Conservation (phyloP, 1,284 basidiomycete species). For the Testicularia cyperi region DNA sequence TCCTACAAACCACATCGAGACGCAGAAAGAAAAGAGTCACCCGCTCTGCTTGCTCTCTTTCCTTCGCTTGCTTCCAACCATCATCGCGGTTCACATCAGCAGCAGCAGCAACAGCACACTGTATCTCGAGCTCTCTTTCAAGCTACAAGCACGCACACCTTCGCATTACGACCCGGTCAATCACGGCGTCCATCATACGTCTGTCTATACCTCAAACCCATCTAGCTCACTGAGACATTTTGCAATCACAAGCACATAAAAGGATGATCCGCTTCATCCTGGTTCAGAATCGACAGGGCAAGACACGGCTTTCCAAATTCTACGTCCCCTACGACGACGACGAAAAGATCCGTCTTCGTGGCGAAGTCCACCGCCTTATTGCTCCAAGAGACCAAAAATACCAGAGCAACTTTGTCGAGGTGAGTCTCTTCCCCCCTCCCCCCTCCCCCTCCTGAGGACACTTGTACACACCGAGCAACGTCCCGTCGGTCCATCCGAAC, state of each 20-base stretch:
- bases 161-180: no score
- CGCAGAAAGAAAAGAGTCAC: not conserved
- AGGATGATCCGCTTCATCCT: conserved; percentile 89
- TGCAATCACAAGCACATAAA: no score
- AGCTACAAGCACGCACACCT: no score
- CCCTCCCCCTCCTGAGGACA: not conserved
- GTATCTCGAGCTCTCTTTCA: no score
- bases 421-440: conserved; percentile 61
- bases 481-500: no score
- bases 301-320: conserved; percentile 95
- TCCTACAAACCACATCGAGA: no score
- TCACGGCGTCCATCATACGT: no score
- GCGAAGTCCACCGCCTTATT: conserved; percentile 91
- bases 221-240: no score
- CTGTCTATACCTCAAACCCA: no score
- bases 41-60: not conserved
- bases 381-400: conserved; percentile 98
- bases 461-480: no score
- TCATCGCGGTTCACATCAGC: conserved; percentile 2
- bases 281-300: conserved; percentile 95
- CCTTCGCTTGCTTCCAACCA: not conserved
- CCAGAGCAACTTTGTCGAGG: conserved; percentile 98
- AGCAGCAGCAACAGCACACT: no score
- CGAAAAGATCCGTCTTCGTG: conserved; percentile 78
- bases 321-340: conserved; percentile 71